Evolutionary conservation across 805 yeast genomes (phyloP).

Genomic region (Pichia pseudocactophila): DNA sequence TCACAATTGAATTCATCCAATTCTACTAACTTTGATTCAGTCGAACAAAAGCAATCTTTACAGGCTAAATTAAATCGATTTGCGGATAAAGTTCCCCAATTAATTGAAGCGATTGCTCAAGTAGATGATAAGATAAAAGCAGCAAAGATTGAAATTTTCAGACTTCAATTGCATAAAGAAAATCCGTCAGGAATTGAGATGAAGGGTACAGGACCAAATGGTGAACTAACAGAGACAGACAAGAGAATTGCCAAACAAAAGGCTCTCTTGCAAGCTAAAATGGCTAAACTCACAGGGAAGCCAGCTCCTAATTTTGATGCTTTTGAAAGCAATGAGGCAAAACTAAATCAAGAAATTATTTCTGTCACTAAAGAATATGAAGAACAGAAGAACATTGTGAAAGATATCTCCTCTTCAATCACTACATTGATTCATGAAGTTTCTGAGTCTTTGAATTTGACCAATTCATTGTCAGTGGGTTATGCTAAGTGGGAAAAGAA

Average conservation of each 20-base stretch:
- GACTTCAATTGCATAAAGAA: constrained; percentile 44
- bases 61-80: constrained; percentile 49
- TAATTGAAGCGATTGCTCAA: constrained; percentile 53
- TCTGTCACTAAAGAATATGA: constrained; percentile 45
- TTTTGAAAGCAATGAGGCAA: constrained; percentile 46
- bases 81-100: constrained; percentile 62
- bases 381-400: constrained; percentile 49
- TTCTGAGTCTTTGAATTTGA: constrained; percentile 23
- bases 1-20: constrained; percentile 26
- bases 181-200: constrained; percentile 62
- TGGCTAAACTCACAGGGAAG: constrained; percentile 90
- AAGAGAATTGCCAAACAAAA: constrained; percentile 71
- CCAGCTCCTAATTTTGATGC: constrained; percentile 36
- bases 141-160: constrained; percentile 57
- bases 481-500: constrained; percentile 76
- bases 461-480: constrained; percentile 35
- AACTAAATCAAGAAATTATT: constrained; percentile 43
- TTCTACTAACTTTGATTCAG: constrained; percentile 25
- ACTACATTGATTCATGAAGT: constrained; percentile 43
- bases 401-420: constrained; percentile 67
- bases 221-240: constrained; percentile 77
- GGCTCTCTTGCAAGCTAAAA: constrained; percentile 71
- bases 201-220: constrained; percentile 80
- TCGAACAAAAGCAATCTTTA: constrained; percentile 42
- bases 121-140: constrained; percentile 62